A percentile compares a stretch with the other conserved stretches of the same genome.
These are phyloP conservation scores for Pseudogymnoascus sp. DNA, from an alignment of 2,329 filamentous ascomycete species.

Conservation along the genomic window DNA sequence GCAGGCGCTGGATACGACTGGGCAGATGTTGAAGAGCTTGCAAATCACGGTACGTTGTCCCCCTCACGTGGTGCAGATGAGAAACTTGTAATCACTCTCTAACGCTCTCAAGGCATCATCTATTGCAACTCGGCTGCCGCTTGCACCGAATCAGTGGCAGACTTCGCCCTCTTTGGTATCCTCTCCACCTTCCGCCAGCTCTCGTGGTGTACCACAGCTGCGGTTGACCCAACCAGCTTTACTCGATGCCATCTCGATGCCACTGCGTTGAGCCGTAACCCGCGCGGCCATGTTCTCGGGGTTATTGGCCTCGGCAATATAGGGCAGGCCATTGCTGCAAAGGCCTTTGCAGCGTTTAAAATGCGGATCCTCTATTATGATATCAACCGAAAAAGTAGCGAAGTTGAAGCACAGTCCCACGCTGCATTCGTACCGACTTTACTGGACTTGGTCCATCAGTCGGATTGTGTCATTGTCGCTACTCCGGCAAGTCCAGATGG, in stretches of 20 bases:
- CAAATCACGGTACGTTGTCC: constrained; percentile 37
- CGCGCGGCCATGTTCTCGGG: constrained; percentile 51
- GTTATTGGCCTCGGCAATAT: constrained; percentile 64
- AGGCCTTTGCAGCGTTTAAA: constrained; percentile 49
- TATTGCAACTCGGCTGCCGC: constrained; percentile 67
- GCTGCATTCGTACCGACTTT: constrained; percentile 45
- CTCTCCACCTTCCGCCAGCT: constrained; percentile 62
- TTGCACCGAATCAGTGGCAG: constrained; percentile 64
- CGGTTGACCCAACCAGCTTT: constrained; percentile 33
- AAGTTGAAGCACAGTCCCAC: constrained; percentile 33
- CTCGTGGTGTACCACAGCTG: constrained; percentile 40
- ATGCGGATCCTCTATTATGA: constrained; percentile 62
- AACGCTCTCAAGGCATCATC: constrained; percentile 38
- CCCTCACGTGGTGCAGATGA: not conserved
- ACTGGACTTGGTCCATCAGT: constrained; percentile 40
- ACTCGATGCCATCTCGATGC: constrained; percentile 51
- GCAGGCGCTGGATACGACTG: constrained; percentile 57
- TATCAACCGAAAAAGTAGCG: constrained; percentile 36
- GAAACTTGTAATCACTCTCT: not conserved
- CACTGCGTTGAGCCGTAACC: constrained; percentile 54
- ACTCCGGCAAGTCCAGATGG: constrained; percentile 44
- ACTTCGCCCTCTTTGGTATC: constrained; percentile 61
- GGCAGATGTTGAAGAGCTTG: constrained; percentile 52
- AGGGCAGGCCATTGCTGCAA: constrained; percentile 52
- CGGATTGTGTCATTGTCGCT: constrained; percentile 56